Base-by-base conservation (phyloP, 2,329 filamentous ascomycete genomes). In the Botrytis hyacinthi region DNA sequence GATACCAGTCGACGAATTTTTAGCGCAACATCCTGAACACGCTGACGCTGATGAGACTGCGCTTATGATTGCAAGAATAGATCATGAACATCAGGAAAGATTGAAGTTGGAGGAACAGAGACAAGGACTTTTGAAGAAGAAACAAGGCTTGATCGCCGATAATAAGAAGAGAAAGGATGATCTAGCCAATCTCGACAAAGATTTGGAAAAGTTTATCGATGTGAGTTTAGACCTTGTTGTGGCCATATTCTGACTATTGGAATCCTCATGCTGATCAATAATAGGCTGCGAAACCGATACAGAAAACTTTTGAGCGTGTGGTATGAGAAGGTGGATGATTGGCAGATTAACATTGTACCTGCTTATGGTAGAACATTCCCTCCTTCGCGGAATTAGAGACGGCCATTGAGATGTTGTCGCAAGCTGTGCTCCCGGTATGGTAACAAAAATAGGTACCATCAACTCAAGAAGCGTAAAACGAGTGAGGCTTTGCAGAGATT, bases 161-260 rank as follows among this genome's bases (percentile, higher is more conserved):
- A 98, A 98, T 81, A 97, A 97, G 84, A 94, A 94, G 83, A 89
- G 95, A 77, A 97, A 97, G 82, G 95, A 98, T 73, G 94, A 98
- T 79, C 85, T 99, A 67, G 94, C 93, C 32, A 97, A 92, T 79
- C 84, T 99, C 75, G 96, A 99, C 79, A 92, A 93, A 80, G 94
- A 97, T 82, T 85, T 98, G 73, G 96, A 98, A 84, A 95, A 93
- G 80, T 97, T 97, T 80, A 95, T 97, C 79, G 94, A 97, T 82
- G 93, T 93, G 80, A 80, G 91, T 59, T 48, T 6, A 18, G 32
- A 32, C 44, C 65, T 7, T 62, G 16, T 67, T 51, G 26, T 14
- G 5, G 3, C 37, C 4, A 16, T 44, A 51, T 54, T 14, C 4
- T 14, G 18, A 4, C 7, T 0, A 32, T 57, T 3, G 44, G 20